Percentiles rank a stretch among this genome's conserved stretches.
phyloP scores from a whole-genome alignment of 1,139 yeast genomes.

The Zygosaccharomyces pseudobailii region DNA sequence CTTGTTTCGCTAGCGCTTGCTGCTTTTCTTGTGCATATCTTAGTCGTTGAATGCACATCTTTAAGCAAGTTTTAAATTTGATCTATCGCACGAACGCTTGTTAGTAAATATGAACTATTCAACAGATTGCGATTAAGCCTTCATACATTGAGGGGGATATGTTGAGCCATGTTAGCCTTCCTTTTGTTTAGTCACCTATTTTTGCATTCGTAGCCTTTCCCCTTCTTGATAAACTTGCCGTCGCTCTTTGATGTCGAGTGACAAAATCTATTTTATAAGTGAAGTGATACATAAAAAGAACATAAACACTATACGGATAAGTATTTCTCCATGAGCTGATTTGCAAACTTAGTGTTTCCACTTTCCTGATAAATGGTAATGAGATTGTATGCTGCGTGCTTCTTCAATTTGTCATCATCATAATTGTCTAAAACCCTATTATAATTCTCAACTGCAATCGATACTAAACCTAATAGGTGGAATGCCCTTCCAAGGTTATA shows the following conservation, averaged over 20 bases:
- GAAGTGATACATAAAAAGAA: not conserved
- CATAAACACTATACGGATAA: constrained; percentile 39
- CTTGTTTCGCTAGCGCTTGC: constrained; percentile 75
- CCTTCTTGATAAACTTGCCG: not conserved
- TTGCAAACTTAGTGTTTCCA: constrained; percentile 67
- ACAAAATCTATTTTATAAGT: not conserved
- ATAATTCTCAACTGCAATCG: constrained; percentile 70
- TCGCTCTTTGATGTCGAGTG: not conserved
- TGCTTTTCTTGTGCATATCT: constrained; percentile 80
- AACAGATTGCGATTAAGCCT: not conserved
- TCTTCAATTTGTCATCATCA: constrained; percentile 51
- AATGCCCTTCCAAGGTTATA: constrained; percentile 82
- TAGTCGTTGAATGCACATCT: constrained; percentile 77
- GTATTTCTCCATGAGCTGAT: constrained; percentile 57
- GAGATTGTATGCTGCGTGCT: constrained; percentile 84
- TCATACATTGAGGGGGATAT: constrained; percentile 18
- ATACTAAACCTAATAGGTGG: constrained; percentile 72
- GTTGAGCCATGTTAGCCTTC: constrained; percentile 10
- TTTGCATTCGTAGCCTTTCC: not conserved
- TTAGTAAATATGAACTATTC: constrained; percentile 2
- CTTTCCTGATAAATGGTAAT: constrained; percentile 66
- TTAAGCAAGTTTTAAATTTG: constrained; percentile 63
- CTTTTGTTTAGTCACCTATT: not conserved
- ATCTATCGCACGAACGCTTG: constrained; percentile 17
- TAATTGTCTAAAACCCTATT: constrained; percentile 51